Evolutionary conservation across 2,329 filamentous ascomycete genomes (phyloP), one percentile per base, ranked within the genome.

Genomic region (Didymellaceae sp.): DNA sequence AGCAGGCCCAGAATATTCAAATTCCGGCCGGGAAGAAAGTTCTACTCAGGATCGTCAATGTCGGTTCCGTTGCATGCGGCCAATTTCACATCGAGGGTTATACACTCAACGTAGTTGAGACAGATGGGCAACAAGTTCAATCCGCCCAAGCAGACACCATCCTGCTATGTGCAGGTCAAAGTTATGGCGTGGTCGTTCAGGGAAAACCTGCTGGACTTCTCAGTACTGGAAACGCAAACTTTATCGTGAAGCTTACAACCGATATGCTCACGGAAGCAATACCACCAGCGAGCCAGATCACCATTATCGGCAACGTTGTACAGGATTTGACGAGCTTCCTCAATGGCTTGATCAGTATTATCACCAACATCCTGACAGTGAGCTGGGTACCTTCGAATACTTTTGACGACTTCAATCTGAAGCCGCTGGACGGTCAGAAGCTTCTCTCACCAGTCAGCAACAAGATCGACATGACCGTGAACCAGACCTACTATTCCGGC

Each of bases 391-490:
- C 78, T 84, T 47, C 79, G 81, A 84, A 18, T 79, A 84, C 10
- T 82, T 54, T 88, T 38, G 89, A 96, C 62, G 91, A 96, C 65
- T 83, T 88, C 55, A 80, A 75, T 0, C 79, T 95, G 1, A 78
- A 86, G 1, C 88, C 91, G 0, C 78, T 82, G 35, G 89, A 94
- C 66, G 80, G 82, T 32, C 74, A 84, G 71, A 75, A 80, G 7
- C 76, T 87, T 2, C 78, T 87, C 1, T 77, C 78, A 0, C 76
- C 84, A 9, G 84, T 88, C 0, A 82, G 86, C 67, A 79, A 84
- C 61, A 77, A 75, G 2, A 78, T 93, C 33, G 79, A 81, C 34
- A 78, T 93, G 5, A 62, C 72, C 14, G 60, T 77, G 39, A 74
- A 73, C 87, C 65, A 90, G 51, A 85, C 85, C 74, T 78, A 82